Conservation (phyloP, 495 filamentous ascomycete species). For the Xylaria sp. region DNA sequence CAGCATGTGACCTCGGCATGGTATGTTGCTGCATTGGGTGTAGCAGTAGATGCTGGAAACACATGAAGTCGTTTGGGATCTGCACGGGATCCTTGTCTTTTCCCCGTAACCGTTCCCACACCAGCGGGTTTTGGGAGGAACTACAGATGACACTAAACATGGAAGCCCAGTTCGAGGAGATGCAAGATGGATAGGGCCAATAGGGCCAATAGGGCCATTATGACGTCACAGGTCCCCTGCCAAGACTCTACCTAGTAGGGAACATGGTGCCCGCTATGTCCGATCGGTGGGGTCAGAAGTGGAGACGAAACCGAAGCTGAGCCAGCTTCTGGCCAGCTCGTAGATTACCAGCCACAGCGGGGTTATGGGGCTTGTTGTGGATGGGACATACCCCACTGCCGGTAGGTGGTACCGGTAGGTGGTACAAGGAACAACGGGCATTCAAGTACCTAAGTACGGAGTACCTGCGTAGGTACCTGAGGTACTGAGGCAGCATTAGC, state of each 20-base stretch:
- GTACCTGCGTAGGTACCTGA: too few relatives aligned
- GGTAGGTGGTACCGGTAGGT: background rate
- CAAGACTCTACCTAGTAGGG: constrained; percentile 30
- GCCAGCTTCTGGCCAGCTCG: background rate
- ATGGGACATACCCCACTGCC: background rate
- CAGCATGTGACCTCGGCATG: constrained; percentile 9
- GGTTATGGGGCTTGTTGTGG: background rate
- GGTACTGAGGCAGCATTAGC: too few relatives aligned
- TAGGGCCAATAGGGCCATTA: constrained; percentile 15
- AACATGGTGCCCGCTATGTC: constrained; percentile 2
- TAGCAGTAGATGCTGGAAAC: constrained; percentile 3
- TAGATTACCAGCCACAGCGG: background rate
- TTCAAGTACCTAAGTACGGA: too few relatives aligned
- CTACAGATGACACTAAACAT: constrained; percentile 17
- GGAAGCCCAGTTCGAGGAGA: constrained; percentile 11
- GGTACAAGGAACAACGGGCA: too few relatives aligned
- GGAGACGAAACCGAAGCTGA: too few relatives aligned
- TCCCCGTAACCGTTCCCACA: constrained; percentile 19
- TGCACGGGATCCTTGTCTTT: constrained; percentile 18
- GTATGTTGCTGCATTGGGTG: background rate
- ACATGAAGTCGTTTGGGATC: constrained; percentile 24
- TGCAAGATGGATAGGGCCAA: constrained; percentile 12
- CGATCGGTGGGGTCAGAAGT: constrained; percentile 8
- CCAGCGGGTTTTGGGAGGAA: constrained; percentile 23
- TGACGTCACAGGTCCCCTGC: constrained; percentile 42